Evolutionary conservation across 352 stramenopile species (phyloP).

Genomic region (Globisporangium orthogonon): DNA sequence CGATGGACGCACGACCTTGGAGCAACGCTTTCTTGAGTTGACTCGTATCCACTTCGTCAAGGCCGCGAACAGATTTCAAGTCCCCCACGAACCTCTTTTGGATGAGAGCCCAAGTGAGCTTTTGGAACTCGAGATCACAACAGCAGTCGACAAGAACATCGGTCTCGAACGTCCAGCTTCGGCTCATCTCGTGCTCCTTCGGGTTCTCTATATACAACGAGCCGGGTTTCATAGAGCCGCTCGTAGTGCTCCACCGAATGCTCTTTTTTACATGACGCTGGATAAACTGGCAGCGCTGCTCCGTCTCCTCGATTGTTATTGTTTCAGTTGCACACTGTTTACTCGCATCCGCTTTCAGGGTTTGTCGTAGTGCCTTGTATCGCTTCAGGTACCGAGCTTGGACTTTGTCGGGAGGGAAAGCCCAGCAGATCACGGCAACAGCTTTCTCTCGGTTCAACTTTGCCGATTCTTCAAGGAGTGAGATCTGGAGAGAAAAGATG

Average conservation of each 20-base stretch:
- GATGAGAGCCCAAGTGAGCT: constrained; percentile 18
- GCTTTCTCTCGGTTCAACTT: constrained; percentile 20
- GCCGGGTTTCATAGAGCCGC: constrained; percentile 1
- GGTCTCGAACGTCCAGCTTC: constrained; percentile 5
- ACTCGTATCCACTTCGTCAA: background rate
- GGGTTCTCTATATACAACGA: background rate
- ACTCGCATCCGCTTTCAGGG: constrained; percentile 3
- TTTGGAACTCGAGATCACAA: constrained; percentile 22
- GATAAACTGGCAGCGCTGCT: constrained; percentile 19
- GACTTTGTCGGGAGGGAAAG: constrained; percentile 21
- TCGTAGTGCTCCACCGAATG: constrained; percentile 7
- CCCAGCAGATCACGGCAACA: constrained; percentile 22
- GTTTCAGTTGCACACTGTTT: background rate
- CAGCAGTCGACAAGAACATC: constrained; percentile 21
- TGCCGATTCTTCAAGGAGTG: constrained; percentile 27
- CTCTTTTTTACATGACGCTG: constrained; percentile 15
- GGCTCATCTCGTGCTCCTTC: constrained; percentile 9
- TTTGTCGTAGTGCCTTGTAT: constrained; percentile 20
- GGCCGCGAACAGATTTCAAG: background rate
- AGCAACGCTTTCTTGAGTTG: constrained; percentile 8
- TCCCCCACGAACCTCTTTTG: constrained; percentile 13
- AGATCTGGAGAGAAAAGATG: constrained; percentile 24
- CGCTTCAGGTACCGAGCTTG: constrained; percentile 25
- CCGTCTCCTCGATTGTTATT: constrained; percentile 16
- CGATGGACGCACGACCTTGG: background rate